These are phyloP conservation scores for Crithidia fasciculata DNA, from an alignment of 208 protist species.

Conservation along the genomic window DNA sequence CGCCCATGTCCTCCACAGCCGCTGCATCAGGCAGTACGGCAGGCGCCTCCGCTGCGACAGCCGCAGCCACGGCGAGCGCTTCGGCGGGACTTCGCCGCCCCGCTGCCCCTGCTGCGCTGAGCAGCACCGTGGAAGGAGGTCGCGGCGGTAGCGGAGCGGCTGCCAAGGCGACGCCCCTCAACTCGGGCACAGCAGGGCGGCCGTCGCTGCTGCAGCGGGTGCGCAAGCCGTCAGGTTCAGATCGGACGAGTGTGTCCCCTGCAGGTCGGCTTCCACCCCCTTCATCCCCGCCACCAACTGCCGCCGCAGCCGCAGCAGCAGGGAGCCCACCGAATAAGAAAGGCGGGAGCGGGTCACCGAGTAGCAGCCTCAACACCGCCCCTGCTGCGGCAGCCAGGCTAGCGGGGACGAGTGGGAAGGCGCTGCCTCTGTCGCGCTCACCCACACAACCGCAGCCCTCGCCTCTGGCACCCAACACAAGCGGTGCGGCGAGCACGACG, in stretches of 20 bases:
- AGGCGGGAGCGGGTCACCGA: background rate
- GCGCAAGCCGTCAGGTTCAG: background rate
- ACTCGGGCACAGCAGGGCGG: background rate
- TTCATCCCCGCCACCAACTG: background rate
- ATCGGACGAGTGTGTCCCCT: background rate
- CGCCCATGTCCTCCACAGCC: background rate
- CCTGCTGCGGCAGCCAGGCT: background rate
- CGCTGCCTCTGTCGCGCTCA: background rate
- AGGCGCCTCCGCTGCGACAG: background rate
- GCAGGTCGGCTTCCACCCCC: background rate
- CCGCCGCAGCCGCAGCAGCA: background rate
- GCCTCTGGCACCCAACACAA: background rate
- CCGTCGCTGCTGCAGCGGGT: background rate
- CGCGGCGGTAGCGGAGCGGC: background rate
- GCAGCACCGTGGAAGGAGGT: conserved; percentile 5
- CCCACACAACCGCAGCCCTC: background rate
- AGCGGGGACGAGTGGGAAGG: background rate
- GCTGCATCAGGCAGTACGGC: background rate
- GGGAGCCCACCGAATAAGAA: background rate
- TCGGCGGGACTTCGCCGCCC: background rate
- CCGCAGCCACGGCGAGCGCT: background rate
- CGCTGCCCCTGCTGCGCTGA: background rate
- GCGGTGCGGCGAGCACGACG: too few species aligned
- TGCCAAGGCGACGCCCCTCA: background rate
- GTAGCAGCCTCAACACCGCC: background rate